Evolutionary conservation across 495 filamentous ascomycete genomes (phyloP).

Genomic region (Sordaria brevicollis): DNA sequence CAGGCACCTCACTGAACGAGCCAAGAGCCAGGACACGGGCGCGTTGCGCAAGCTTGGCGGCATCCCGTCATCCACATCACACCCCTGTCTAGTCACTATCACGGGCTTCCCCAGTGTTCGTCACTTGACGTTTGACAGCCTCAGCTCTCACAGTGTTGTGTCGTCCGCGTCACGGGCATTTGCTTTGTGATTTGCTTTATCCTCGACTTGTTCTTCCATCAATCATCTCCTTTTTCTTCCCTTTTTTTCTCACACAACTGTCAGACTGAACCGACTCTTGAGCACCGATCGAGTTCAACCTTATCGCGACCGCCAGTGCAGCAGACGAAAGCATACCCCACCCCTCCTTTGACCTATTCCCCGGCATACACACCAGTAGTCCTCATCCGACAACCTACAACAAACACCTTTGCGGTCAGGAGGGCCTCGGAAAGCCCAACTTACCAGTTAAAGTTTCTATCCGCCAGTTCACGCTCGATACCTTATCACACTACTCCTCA

Average conservation of each 20-base stretch:
- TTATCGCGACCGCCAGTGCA: background rate
- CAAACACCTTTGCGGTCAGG: background rate
- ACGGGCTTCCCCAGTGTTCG: background rate
- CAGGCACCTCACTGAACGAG: background rate
- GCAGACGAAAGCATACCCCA: background rate
- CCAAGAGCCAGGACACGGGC: background rate
- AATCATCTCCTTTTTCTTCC: background rate
- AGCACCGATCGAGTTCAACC: background rate
- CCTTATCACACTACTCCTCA: background rate
- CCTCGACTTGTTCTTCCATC: background rate
- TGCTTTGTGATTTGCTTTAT: background rate
- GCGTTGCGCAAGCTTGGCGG: background rate
- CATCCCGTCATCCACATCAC: background rate
- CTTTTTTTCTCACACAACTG: background rate
- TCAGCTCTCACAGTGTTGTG: background rate
- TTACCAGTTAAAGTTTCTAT: background rate
- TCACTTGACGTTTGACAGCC: conserved; percentile 2
- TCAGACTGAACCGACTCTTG: background rate
- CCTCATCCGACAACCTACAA: background rate
- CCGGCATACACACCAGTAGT: no score
- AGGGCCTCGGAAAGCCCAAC: background rate
- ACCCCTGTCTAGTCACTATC: background rate
- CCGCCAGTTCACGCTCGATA: background rate
- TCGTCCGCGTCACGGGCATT: background rate
- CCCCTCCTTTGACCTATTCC: background rate